A percentile compares a stretch with the other conserved stretches of the same genome.
Evolutionary conservation across 306 rosid species (phyloP).

Genomic region (Amphicarpaea edgeworthii): DNA sequence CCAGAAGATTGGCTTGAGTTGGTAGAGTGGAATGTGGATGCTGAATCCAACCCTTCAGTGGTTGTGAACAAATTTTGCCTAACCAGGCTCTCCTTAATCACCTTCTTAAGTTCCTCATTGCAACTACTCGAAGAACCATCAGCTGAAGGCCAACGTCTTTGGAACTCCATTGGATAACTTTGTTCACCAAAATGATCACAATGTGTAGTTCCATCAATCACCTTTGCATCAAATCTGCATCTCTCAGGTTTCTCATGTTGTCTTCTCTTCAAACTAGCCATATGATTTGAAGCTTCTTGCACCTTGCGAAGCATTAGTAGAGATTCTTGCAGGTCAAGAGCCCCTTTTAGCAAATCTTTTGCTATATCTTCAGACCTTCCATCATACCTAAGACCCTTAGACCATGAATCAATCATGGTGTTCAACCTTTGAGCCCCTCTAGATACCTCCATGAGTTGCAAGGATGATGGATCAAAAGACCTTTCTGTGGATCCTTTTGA

Average conservation of each 20-base stretch:
- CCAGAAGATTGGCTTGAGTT: constrained; percentile 76
- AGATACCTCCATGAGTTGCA: constrained; percentile 79
- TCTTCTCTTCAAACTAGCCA: constrained; percentile 52
- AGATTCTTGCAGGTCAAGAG: constrained; percentile 85
- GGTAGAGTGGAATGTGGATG: constrained; percentile 65
- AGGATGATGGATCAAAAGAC: constrained; percentile 59
- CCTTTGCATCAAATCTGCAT: constrained; percentile 44
- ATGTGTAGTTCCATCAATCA: constrained; percentile 41
- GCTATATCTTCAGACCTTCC: constrained; percentile 70
- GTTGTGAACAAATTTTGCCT: constrained; percentile 49
- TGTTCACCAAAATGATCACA: constrained; percentile 46
- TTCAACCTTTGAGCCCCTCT: constrained; percentile 80
- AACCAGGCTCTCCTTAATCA: constrained; percentile 57
- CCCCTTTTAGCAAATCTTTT: constrained; percentile 78
- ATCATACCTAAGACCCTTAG: constrained; percentile 57
- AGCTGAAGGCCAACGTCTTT: constrained; percentile 52
- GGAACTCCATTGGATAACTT: constrained; percentile 47
- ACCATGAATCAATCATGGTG: constrained; percentile 81
- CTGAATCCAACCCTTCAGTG: constrained; percentile 52
- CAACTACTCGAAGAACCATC: constrained; percentile 63
- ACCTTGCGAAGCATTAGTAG: constrained; percentile 70
- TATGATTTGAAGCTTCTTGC: constrained; percentile 72
- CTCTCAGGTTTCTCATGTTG: constrained; percentile 52
- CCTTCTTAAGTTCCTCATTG: constrained; percentile 58
- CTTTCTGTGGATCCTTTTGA: constrained; percentile 49